Percentiles rank a stretch among this genome's conserved stretches.
These are phyloP conservation scores for Aegilops sharonensis DNA, from an alignment of 176 grass and related monocot species.

Conservation along the genomic window DNA sequence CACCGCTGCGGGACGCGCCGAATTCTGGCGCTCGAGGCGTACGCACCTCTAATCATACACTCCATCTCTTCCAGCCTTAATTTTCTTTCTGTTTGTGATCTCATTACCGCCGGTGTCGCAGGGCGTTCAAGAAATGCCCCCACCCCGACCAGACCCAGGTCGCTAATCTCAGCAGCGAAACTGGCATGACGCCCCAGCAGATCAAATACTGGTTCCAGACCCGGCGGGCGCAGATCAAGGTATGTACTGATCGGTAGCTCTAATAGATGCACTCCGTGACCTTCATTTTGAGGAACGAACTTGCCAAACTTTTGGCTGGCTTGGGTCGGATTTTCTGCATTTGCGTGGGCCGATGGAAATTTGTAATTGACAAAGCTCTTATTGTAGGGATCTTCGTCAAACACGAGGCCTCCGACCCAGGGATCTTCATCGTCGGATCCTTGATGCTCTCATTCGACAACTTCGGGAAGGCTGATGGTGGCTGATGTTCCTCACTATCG, in stretches of 20 bases:
- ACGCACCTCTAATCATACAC: constrained; percentile 7
- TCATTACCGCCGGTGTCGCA: not conserved
- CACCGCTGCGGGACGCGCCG: constrained; percentile 77
- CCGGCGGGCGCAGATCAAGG: constrained; percentile 97
- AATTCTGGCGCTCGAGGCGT: constrained; percentile 95
- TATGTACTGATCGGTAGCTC: not conserved
- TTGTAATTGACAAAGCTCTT: too few species aligned
- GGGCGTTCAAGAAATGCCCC: constrained; percentile 90
- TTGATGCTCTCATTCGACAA: too few species aligned
- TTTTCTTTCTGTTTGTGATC: not conserved
- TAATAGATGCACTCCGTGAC: too few species aligned
- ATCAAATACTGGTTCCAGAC: constrained; percentile 99
- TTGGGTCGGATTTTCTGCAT: too few species aligned
- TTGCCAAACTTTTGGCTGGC: too few species aligned
- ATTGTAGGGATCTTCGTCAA: too few species aligned
- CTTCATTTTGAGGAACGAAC: too few species aligned
- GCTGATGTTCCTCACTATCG: too few species aligned
- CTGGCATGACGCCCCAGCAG: constrained; percentile 71
- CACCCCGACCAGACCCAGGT: constrained; percentile 97
- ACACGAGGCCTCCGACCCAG: too few species aligned
- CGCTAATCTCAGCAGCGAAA: constrained; percentile 74
- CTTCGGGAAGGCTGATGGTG: too few species aligned
- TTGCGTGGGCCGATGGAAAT: too few species aligned
- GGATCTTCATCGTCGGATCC: too few species aligned
- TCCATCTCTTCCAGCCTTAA: not conserved